Conservation (phyloP, 768 basidiomycete genomes). For the Tubosaeta sp. region DNA sequence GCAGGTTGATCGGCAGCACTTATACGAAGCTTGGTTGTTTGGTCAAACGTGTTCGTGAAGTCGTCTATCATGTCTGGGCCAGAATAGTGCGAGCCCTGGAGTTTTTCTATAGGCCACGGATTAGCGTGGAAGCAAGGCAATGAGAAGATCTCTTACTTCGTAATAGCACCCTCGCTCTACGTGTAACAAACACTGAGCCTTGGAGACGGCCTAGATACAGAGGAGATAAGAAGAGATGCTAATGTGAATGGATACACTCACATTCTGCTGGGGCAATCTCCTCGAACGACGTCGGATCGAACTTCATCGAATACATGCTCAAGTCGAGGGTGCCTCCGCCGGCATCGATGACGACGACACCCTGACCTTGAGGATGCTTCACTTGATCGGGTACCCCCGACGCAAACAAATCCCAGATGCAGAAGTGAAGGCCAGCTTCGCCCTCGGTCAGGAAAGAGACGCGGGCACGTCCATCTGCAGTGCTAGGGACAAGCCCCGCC, state of each 20-base stretch:
- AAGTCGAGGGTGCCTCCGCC: slow-evolving; percentile 42
- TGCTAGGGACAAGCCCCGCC: slow-evolving; percentile 47
- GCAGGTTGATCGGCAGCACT: slow-evolving; percentile 29
- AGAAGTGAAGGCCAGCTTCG: slow-evolving; percentile 57
- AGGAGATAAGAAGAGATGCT: background rate
- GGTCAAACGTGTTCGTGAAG: slow-evolving; percentile 33
- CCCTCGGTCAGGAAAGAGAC: slow-evolving; percentile 56
- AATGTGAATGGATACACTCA: slow-evolving; percentile 4
- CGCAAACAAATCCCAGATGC: slow-evolving; percentile 34
- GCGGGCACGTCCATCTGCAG: slow-evolving; percentile 32
- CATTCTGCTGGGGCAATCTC: slow-evolving; percentile 33
- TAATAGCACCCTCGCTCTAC: slow-evolving; percentile 27
- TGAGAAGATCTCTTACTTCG: slow-evolving; percentile 22
- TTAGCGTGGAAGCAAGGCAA: too few species aligned
- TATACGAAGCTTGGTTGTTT: slow-evolving; percentile 36
- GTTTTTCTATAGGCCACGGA: slow-evolving; percentile 16
- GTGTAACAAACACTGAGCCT: slow-evolving; percentile 36
- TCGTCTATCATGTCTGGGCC: slow-evolving; percentile 28
- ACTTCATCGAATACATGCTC: slow-evolving; percentile 38
- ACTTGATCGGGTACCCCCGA: slow-evolving; percentile 8
- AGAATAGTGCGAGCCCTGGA: slow-evolving; percentile 25
- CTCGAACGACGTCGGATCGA: slow-evolving; percentile 30
- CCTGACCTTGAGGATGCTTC: slow-evolving; percentile 19
- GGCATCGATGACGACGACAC: slow-evolving; percentile 45
- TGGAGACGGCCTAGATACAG: slow-evolving; percentile 31